Percentiles rank a stretch among this genome's conserved stretches.
phyloP scores from a whole-genome alignment of 352 stramenopile genomes.

The Phytopythium sindhum region DNA sequence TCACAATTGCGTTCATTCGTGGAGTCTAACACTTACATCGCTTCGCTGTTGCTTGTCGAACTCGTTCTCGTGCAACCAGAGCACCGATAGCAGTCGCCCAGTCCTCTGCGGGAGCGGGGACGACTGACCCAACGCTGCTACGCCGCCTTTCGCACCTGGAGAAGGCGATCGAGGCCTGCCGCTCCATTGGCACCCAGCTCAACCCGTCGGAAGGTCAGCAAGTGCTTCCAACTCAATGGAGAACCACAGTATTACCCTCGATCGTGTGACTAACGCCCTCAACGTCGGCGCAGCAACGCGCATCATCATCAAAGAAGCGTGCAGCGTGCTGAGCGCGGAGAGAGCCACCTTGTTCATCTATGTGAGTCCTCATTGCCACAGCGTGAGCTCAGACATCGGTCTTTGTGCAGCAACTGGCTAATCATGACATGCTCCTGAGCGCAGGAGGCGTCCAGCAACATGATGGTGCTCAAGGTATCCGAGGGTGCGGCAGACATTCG shows the following conservation, averaged over 20 bases:
- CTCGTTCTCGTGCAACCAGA: background rate
- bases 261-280: background rate
- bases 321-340: conserved; percentile 85
- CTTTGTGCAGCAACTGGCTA: background rate
- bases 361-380: conserved; percentile 19
- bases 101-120: background rate
- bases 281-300: conserved; percentile 47
- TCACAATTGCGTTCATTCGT: background rate
- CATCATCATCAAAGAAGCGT: conserved; percentile 87
- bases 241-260: background rate
- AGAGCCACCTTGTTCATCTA: conserved; percentile 89
- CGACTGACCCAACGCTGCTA: conserved; percentile 40
- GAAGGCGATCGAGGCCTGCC: conserved; percentile 76
- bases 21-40: background rate
- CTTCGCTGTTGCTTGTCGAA: background rate
- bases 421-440: background rate
- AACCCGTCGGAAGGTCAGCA: conserved; percentile 63
- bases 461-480: conserved; percentile 83
- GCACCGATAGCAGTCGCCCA: background rate
- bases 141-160: conserved; percentile 66
- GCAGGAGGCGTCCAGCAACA: conserved; percentile 69
- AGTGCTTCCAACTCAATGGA: background rate
- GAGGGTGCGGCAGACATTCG: conserved; percentile 85
- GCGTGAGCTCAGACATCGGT: background rate
- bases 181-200: conserved; percentile 77